Evolutionary conservation across 495 filamentous ascomycete species (phyloP).

Genomic region (Penicillium taxi): DNA sequence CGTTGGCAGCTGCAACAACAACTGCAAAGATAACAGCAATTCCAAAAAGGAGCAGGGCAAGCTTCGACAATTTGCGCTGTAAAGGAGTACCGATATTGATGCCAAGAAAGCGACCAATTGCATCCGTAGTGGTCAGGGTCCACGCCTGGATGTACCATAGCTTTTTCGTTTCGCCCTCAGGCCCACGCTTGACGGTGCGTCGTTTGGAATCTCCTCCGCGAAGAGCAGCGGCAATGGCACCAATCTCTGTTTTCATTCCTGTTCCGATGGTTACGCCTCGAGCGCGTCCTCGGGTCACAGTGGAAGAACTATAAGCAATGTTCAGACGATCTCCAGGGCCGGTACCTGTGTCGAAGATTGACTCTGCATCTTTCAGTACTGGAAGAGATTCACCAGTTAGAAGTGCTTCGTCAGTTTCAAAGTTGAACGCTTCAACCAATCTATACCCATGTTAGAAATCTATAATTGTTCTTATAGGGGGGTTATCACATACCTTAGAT

Average conservation of each 20-base stretch:
- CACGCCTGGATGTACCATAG: constrained; percentile 64
- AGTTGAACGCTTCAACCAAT: constrained; percentile 60
- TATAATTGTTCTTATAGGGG: background rate
- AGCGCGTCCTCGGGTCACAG: constrained; percentile 62
- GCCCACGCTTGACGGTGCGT: constrained; percentile 50
- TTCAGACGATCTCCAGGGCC: constrained; percentile 64
- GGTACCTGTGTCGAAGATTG: constrained; percentile 39
- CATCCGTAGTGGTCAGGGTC: constrained; percentile 56
- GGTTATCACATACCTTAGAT: constrained; percentile 35
- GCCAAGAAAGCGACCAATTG: constrained; percentile 60
- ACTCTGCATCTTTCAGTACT: constrained; percentile 50
- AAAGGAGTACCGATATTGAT: constrained; percentile 63
- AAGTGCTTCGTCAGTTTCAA: constrained; percentile 66
- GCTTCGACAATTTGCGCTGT: constrained; percentile 60
- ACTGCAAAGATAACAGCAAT: constrained; percentile 64
- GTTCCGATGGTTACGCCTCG: constrained; percentile 63
- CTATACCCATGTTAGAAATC: constrained; percentile 13
- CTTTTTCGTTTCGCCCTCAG: constrained; percentile 50
- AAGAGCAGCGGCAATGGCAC: constrained; percentile 58
- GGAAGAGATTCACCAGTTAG: constrained; percentile 74
- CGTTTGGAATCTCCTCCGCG: constrained; percentile 37
- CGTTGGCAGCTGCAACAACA: constrained; percentile 55
- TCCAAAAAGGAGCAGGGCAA: constrained; percentile 60
- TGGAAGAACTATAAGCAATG: constrained; percentile 64
- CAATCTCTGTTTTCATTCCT: constrained; percentile 66